Base-by-base conservation (phyloP, 2,329 filamentous ascomycete species). In the Diplodia corticola region DNA sequence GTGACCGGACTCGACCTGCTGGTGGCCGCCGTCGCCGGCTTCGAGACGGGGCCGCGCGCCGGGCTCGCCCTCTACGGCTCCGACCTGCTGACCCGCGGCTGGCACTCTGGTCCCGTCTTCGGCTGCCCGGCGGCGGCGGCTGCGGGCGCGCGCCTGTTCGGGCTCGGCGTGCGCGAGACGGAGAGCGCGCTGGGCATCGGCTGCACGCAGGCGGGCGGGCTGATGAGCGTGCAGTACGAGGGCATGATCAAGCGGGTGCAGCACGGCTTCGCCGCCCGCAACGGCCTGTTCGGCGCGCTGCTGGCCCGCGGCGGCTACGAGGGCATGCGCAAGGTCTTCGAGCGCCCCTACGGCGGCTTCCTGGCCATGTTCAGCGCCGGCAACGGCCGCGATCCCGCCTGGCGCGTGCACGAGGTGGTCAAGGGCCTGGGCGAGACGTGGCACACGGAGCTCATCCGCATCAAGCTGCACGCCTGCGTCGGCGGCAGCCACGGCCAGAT, bases 201-300 rank as follows among this genome's bases (percentile, higher is more conserved):
- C 1, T 80, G 75, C 64, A 80, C 76, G 0, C 78, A 81, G 66
- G 75, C 76, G 4, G 71, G 77, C 49, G 78, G 77, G 2, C 69
- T 80, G 5, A 81, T 81, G 78, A 74, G 76, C 2, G 80, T 79
- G 4, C 77, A 81, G 67, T 82, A 76, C 65, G 80, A 78, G 51
- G 76, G 76, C n/a, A 76, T 78, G 66, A 75, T 78, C 0, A 83
- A 82, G 70, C 76, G 79, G 2, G 79, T 82, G 76, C 80, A 82
- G 68, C 80, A 82, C 67, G 80, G 76, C 5, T 82, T 83, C 67
- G 79, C 80, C 0, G 76, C 80, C 5, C 75, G 80, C 6, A 81
- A 78, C 65, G 80, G 80, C 1, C 73, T 82, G 0, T 74, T 82
- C 17, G 78, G 71, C 0, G 75, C 79, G 0, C 63, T 82, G 2